These are phyloP conservation scores for Colletotrichum lentis DNA, from an alignment of 2,329 filamentous ascomycete species.

Conservation along the genomic window DNA sequence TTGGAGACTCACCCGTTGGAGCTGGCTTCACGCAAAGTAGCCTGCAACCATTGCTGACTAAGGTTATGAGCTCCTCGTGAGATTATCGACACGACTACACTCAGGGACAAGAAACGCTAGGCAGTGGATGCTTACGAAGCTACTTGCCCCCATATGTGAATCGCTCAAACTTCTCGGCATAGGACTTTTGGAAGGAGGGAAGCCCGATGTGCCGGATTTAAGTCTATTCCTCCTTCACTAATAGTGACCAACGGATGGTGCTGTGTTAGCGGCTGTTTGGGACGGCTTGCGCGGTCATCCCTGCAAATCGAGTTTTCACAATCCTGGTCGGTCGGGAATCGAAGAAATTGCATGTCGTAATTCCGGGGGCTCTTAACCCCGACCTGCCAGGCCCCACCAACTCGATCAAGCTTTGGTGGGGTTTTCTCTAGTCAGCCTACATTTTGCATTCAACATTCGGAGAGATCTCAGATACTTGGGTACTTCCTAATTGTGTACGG, in stretches of 20 bases:
- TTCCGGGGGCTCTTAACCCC: conserved; percentile 19
- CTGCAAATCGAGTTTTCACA: neutral
- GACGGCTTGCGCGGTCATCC: conserved; percentile 1
- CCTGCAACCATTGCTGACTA: too few relatives aligned
- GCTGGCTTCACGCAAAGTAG: neutral
- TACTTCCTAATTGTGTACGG: neutral
- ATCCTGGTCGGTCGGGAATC: conserved; percentile 31
- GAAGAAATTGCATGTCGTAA: conserved; percentile 21
- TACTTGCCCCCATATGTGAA: neutral
- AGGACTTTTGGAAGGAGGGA: neutral
- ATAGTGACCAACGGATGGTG: neutral
- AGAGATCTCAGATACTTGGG: neutral
- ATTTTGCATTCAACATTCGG: neutral
- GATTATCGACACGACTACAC: neutral
- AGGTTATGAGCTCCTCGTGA: neutral
- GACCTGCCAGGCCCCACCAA: neutral
- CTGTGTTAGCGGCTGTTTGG: neutral
- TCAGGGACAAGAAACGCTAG: neutral
- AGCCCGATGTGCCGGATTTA: neutral
- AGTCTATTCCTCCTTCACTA: neutral
- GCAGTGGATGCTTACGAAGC: neutral
- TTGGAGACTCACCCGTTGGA: neutral
- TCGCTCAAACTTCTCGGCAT: neutral
- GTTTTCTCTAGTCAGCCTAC: neutral
- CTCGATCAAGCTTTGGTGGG: neutral